These are phyloP conservation scores for Hermanozyma aechmeae DNA, from an alignment of 805 yeast genomes.

Conservation along the genomic window DNA sequence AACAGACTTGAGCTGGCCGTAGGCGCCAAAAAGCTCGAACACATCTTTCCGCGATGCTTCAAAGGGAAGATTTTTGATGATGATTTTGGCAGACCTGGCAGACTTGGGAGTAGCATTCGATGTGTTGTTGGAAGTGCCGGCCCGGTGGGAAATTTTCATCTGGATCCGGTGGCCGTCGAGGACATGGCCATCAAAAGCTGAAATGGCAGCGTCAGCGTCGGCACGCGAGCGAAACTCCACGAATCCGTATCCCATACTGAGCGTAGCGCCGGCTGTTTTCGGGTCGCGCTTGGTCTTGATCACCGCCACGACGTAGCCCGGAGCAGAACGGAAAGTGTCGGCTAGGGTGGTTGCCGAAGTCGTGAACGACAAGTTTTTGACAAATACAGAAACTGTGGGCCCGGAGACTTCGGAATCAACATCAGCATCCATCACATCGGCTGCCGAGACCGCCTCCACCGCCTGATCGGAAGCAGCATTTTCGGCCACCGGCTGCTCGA, in stretches of 20 bases:
- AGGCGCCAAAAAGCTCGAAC: constrained; percentile 86
- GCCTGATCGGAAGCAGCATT: constrained; percentile 22
- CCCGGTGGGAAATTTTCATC: constrained; percentile 77
- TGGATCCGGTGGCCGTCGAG: constrained; percentile 88
- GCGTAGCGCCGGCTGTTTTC: constrained; percentile 50
- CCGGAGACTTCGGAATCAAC: constrained; percentile 41
- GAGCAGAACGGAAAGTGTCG: constrained; percentile 55
- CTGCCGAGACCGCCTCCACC: constrained; percentile 35
- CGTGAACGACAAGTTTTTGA: constrained; percentile 83
- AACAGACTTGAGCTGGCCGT: constrained; percentile 90
- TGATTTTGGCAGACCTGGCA: constrained; percentile 59
- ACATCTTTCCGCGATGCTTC: constrained; percentile 91
- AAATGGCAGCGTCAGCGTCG: constrained; percentile 70
- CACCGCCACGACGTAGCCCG: constrained; percentile 75
- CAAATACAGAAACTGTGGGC: constrained; percentile 80
- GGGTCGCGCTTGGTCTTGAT: constrained; percentile 87
- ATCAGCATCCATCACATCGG: constrained; percentile 26
- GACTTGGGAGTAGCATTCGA: constrained; percentile 15
- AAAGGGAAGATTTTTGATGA: constrained; percentile 94
- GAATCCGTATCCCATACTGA: constrained; percentile 97
- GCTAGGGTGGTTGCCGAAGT: constrained; percentile 55
- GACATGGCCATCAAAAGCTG: constrained; percentile 62
- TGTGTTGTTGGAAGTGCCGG: constrained; percentile 29
- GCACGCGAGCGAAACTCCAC: constrained; percentile 77
- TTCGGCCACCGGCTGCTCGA: constrained; percentile 13